phyloP scores from a whole-genome alignment of 257 asterid genomes.

The Orobanche coerulescens region DNA sequence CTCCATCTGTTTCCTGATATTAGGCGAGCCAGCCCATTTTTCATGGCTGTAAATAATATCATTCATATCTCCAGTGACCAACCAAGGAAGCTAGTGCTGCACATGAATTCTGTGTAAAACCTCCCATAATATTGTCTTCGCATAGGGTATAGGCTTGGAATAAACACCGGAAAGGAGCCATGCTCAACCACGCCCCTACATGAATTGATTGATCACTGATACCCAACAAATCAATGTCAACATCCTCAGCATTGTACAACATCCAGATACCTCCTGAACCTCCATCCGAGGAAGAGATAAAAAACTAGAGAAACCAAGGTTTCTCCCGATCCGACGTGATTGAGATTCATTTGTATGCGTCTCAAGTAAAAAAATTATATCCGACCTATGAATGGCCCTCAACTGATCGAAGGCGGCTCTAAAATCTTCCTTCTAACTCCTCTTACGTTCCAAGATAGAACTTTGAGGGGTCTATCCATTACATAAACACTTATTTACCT shows the following conservation, averaged over 20 bases:
- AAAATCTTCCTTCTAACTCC: too few species aligned
- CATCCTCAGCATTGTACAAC: not conserved
- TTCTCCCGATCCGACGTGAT: not conserved
- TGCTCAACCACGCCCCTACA: not conserved
- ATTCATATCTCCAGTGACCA: too few species aligned
- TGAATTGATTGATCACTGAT: not conserved
- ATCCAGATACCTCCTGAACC: not conserved
- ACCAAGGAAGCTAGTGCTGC: not conserved
- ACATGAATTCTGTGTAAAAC: not conserved
- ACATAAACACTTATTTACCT: not conserved
- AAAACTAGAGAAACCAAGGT: not conserved
- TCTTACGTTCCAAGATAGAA: too few species aligned
- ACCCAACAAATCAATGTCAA: not conserved
- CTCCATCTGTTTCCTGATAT: not conserved
- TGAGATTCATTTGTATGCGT: not conserved
- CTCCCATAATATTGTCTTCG: not conserved
- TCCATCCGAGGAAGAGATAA: not conserved
- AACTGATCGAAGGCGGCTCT: not conserved
- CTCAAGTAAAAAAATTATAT: not conserved
- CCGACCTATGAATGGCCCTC: not conserved
- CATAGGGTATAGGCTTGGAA: not conserved
- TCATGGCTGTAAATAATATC: not conserved
- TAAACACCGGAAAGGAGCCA: not conserved
- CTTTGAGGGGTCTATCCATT: not conserved
- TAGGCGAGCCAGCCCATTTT: not conserved